A percentile compares a stretch with the other conserved stretches of the same genome.
Conservation (phyloP, 768 basidiomycete species). For the Amanita fuliginea region DNA sequence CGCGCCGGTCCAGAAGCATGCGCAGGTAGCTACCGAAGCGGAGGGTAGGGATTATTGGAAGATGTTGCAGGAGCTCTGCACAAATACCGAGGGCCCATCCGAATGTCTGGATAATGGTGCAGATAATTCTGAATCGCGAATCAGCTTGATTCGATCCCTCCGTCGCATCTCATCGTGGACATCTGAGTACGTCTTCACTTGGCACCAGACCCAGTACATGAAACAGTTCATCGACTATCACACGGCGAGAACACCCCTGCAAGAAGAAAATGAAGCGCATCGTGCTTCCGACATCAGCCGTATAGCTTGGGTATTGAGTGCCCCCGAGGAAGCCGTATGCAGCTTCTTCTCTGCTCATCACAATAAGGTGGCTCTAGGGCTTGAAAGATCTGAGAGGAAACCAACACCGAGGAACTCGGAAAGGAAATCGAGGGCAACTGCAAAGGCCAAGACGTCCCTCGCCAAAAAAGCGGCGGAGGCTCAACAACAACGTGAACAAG, state of each 20-base stretch:
- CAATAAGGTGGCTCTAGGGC: conserved; percentile 26
- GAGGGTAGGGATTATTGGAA: conserved; percentile 47
- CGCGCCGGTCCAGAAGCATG: conserved; percentile 45
- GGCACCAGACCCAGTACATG: conserved; percentile 60
- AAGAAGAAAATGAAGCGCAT: conserved; percentile 28
- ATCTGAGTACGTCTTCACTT: conserved; percentile 47
- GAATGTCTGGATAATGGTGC: conserved; percentile 11
- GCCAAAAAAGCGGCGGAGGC: conserved; percentile 59
- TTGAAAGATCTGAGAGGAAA: conserved; percentile 30
- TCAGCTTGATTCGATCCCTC: conserved; percentile 35
- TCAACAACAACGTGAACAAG: conserved; percentile 42
- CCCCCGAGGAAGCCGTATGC: conserved; percentile 38
- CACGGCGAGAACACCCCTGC: conserved; percentile 34
- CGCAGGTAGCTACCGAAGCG: conserved; percentile 25
- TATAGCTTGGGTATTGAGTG: conserved; percentile 43
- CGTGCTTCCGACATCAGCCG: conserved; percentile 27
- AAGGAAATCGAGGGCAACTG: conserved; percentile 23
- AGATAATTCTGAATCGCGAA: conserved; percentile 15
- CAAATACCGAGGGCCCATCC: conserved; percentile 19
- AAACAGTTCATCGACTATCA: conserved; percentile 33
- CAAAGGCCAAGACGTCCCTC: conserved; percentile 39
- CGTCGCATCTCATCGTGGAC: conserved; percentile 53
- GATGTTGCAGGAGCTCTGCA: conserved; percentile 37
- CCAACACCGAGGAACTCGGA: conserved; percentile 20
- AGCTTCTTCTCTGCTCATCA: conserved; percentile 32